Percentiles rank a stretch among this genome's conserved stretches.
Conservation (phyloP, 345 rosid species). For the Anacardium occidentale region DNA sequence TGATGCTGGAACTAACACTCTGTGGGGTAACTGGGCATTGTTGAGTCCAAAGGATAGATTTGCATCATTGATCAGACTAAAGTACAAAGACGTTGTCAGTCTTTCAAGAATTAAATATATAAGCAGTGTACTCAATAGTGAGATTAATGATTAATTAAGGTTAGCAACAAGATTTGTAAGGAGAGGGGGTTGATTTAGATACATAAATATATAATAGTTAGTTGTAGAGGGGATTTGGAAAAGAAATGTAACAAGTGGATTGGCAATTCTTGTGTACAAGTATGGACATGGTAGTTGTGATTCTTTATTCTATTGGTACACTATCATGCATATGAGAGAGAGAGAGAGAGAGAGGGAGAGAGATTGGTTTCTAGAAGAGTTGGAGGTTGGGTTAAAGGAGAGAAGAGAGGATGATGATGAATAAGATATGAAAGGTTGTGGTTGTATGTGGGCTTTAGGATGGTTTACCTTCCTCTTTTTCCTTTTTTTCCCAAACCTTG, state of each 20-base stretch:
- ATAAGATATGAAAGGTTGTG: constrained; percentile 38
- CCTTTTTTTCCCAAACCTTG: constrained; percentile 25
- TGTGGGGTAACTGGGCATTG: constrained; percentile 15
- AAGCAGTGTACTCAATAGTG: neutral
- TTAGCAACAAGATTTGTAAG: neutral
- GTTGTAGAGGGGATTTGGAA: constrained; percentile 34
- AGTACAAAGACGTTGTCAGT: neutral
- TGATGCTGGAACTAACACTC: constrained; percentile 44
- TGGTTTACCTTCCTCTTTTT: constrained; percentile 63
- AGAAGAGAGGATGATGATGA: constrained; percentile 14
- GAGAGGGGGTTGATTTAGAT: neutral
- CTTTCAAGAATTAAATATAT: neutral
- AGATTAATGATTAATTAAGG: neutral
- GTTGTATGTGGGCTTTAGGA: constrained; percentile 56
- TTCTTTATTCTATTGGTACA: constrained; percentile 48
- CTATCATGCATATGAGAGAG: constrained; percentile 38
- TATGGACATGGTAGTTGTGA: constrained; percentile 43
- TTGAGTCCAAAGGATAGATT: neutral
- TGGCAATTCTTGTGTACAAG: constrained; percentile 31
- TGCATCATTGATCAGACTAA: neutral
- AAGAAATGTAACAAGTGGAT: constrained; percentile 27
- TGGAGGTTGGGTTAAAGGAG: constrained; percentile 45
- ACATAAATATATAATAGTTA: too few species aligned
- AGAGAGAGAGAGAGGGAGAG: constrained; percentile 21
- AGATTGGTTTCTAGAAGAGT: constrained; percentile 47